These are phyloP conservation scores for Cutaneotrichosporon daszewskae DNA, from an alignment of 1,284 basidiomycete species.

Conservation along the genomic window DNA sequence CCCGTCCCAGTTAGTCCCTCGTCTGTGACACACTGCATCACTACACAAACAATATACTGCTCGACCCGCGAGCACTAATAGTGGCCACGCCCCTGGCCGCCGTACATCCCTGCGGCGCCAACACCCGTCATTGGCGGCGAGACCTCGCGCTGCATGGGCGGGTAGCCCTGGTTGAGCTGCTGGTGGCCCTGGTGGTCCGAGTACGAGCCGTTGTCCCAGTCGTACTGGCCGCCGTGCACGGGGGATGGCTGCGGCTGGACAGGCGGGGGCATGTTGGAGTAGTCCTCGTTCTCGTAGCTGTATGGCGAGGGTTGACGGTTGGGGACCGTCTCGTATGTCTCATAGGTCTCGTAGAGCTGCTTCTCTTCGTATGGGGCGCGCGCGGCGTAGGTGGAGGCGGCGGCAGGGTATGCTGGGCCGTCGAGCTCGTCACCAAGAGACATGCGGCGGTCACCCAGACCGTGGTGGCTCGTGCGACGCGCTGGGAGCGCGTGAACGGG, in stretches of 20 bases:
- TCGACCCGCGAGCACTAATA: not conserved
- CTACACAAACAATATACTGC: too few species aligned
- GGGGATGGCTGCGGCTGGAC: conserved; percentile 21
- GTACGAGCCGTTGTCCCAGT: conserved; percentile 1
- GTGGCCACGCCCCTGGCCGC: not conserved
- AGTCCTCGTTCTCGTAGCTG: conserved; percentile 27
- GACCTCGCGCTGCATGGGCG: conserved; percentile 1
- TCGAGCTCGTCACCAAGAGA: conserved; percentile 32
- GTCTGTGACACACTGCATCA: too few species aligned
- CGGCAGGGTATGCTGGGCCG: conserved; percentile 18
- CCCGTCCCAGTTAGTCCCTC: too few species aligned
- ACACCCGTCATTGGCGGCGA: conserved; percentile 5
- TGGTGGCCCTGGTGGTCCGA: not conserved
- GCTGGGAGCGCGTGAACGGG: conserved; percentile 45
- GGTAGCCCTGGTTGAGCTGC: conserved; percentile 2
- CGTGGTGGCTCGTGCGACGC: conserved; percentile 26
- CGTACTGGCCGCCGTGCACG: conserved; percentile 11
- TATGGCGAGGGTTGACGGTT: conserved; percentile 1
- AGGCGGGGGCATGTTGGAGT: conserved; percentile 30
- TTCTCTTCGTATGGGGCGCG: not conserved
- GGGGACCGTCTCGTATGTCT: not conserved
- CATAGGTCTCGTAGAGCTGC: conserved; percentile 4
- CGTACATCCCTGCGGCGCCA: not conserved
- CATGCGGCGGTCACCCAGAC: conserved; percentile 17
- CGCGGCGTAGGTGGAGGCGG: conserved; percentile 19